Conservation (phyloP, 257 asterid species). For the Verbascum thapsus region DNA sequence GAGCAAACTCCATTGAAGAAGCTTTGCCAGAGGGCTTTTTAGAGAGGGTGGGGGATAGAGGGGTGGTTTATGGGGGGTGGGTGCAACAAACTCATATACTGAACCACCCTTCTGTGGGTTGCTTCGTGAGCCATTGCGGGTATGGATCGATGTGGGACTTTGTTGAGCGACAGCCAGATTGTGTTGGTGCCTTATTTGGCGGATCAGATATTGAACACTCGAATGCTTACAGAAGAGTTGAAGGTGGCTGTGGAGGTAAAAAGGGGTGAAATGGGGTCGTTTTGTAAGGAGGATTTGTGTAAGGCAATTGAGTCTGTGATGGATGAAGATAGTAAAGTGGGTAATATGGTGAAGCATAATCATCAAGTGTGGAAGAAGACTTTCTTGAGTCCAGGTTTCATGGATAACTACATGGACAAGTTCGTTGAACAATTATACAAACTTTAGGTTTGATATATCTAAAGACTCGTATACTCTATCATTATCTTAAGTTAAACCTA, state of each 20-base stretch:
- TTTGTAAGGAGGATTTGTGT: constrained; percentile 62
- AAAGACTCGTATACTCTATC: no score
- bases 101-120: constrained; percentile 72
- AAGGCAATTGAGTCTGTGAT: constrained; percentile 50
- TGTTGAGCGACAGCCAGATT: constrained; percentile 63
- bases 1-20: constrained; percentile 52
- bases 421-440: constrained; percentile 51
- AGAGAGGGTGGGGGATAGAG: constrained; percentile 57
- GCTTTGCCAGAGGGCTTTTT: constrained; percentile 76
- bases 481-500: no score
- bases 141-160: constrained; percentile 92
- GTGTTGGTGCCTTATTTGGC: constrained; percentile 70
- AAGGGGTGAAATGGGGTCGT: constrained; percentile 65
- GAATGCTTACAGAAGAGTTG: constrained; percentile 64
- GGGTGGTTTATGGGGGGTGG: constrained; percentile 69
- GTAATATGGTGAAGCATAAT: constrained; percentile 45
- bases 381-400: constrained; percentile 39
- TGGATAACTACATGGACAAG: constrained; percentile 49
- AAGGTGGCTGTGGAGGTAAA: constrained; percentile 83
- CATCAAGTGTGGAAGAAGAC: constrained; percentile 59
- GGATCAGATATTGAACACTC: constrained; percentile 69
- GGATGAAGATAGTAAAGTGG: constrained; percentile 59
- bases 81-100: constrained; percentile 67
- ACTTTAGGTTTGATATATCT: constrained; percentile 38
- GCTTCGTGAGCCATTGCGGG: constrained; percentile 91